These are phyloP conservation scores for Globisporangium polare DNA, from an alignment of 352 stramenopile genomes.

Conservation along the genomic window DNA sequence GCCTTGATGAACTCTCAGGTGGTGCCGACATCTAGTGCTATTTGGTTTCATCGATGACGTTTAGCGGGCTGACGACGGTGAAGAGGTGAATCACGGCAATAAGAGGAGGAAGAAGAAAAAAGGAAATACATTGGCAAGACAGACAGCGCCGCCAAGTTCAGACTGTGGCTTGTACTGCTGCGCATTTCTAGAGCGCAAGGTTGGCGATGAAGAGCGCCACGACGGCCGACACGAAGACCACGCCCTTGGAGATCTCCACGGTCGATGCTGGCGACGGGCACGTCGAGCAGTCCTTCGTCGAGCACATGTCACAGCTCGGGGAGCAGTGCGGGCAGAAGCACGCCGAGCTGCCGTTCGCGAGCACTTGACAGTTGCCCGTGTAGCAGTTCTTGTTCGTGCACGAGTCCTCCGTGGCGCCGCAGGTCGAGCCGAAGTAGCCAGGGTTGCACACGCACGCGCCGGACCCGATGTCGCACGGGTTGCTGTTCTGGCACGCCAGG, in stretches of 20 bases:
- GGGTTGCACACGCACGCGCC: constrained; percentile 26
- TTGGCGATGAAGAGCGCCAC: constrained; percentile 12
- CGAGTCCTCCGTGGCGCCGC: constrained; percentile 22
- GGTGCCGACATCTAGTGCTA: no score
- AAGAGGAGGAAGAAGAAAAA: neutral
- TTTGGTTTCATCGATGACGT: no score
- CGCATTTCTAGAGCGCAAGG: constrained; percentile 14
- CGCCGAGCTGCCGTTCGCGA: constrained; percentile 17
- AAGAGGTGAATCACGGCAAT: neutral
- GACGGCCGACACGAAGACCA: constrained; percentile 14
- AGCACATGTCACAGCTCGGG: constrained; percentile 15
- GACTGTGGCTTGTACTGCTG: neutral
- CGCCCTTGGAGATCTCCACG: constrained; percentile 13
- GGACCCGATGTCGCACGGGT: constrained; percentile 21
- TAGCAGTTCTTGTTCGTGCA: constrained; percentile 26
- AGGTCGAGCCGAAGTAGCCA: constrained; percentile 29
- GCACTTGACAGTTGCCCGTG: constrained; percentile 17
- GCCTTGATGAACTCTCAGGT: no score
- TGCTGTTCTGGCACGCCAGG: constrained; percentile 30
- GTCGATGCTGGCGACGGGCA: constrained; percentile 14
- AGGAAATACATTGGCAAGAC: constrained; percentile 12
- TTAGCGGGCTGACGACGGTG: no score
- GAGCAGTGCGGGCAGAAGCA: constrained; percentile 24
- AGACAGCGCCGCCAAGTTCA: constrained; percentile 3
- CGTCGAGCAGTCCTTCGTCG: constrained; percentile 22